A percentile compares a stretch with the other conserved stretches of the same genome.
These are phyloP conservation scores for Plantago lanceolata DNA, from an alignment of 305 asterid species.

Conservation along the genomic window DNA sequence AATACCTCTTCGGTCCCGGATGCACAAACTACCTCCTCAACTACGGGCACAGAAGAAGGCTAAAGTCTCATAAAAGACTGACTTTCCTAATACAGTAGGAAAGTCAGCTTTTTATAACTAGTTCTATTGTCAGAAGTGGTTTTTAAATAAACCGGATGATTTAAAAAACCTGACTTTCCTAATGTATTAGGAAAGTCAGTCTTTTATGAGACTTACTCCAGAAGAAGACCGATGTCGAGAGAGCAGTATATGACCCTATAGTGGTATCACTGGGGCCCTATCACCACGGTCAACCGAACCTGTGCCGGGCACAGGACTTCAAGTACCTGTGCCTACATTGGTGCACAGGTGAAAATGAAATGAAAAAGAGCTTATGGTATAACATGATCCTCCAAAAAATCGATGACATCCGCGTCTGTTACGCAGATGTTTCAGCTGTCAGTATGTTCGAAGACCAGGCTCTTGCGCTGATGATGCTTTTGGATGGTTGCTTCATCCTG, in stretches of 20 bases:
- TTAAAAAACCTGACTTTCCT: too few relatives aligned
- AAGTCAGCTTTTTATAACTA: too few relatives aligned
- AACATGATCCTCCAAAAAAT: conserved; percentile 17
- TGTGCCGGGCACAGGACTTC: conserved; percentile 21
- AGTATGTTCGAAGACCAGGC: too few relatives aligned
- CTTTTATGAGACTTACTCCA: too few relatives aligned
- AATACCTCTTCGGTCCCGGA: background rate
- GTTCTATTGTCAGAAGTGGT: too few relatives aligned
- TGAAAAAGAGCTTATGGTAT: background rate
- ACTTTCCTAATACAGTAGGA: too few relatives aligned
- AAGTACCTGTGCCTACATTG: conserved; percentile 19
- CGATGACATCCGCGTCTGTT: conserved; percentile 25
- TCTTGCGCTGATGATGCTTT: conserved; percentile 32
- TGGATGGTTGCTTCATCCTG: conserved; percentile 27
- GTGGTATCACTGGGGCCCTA: conserved; percentile 2
- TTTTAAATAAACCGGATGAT: too few relatives aligned
- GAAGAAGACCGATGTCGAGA: too few relatives aligned
- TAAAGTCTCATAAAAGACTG: too few relatives aligned
- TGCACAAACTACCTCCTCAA: background rate
- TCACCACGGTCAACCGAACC: conserved; percentile 4
- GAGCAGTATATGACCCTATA: background rate
- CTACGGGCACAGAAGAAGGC: background rate
- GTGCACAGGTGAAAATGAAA: conserved; percentile 21
- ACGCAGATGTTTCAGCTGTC: conserved; percentile 22
- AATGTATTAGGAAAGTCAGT: too few relatives aligned